Conservation (phyloP, 2,329 filamentous ascomycete species). For the Colletotrichum trifolii region DNA sequence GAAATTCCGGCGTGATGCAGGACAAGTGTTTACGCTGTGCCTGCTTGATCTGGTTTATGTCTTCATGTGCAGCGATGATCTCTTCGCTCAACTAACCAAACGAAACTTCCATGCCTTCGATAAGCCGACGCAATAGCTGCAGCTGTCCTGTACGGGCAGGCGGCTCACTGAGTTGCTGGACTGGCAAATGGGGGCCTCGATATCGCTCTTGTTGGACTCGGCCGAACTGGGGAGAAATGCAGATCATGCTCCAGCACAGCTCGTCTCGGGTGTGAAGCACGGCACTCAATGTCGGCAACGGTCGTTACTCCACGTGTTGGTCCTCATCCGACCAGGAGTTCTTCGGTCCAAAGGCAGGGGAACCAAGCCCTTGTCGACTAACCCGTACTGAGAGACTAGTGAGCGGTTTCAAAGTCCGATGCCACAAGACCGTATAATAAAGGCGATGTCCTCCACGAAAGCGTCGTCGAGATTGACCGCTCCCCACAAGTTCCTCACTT, state of each 20-base stretch:
- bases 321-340: slow-evolving; percentile 6
- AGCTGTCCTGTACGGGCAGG: not conserved
- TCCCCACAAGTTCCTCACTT: too few relatives aligned
- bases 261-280: slow-evolving; percentile 17
- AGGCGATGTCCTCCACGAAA: too few relatives aligned
- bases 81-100: not conserved
- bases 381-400: too few relatives aligned
- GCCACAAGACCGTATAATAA: too few relatives aligned
- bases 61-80: not conserved
- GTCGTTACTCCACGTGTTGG: not conserved
- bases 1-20: slow-evolving; percentile 2
- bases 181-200: not conserved
- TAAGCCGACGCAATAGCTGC: not conserved
- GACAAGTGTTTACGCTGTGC: slow-evolving; percentile 11
- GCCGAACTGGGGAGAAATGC: slow-evolving; percentile 14
- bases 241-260: slow-evolving; percentile 9
- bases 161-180: too few relatives aligned
- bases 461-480: too few relatives aligned
- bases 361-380: too few relatives aligned
- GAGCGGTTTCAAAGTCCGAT: too few relatives aligned
- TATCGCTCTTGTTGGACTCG: not conserved
- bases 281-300: slow-evolving; percentile 24
- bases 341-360: not conserved
- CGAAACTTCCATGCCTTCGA: not conserved
- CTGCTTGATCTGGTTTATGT: slow-evolving; percentile 1